Evolutionary conservation across 768 basidiomycete genomes (phyloP), one percentile per base, ranked within the genome.

Genomic region (Boletus rufocinnamomeus): DNA sequence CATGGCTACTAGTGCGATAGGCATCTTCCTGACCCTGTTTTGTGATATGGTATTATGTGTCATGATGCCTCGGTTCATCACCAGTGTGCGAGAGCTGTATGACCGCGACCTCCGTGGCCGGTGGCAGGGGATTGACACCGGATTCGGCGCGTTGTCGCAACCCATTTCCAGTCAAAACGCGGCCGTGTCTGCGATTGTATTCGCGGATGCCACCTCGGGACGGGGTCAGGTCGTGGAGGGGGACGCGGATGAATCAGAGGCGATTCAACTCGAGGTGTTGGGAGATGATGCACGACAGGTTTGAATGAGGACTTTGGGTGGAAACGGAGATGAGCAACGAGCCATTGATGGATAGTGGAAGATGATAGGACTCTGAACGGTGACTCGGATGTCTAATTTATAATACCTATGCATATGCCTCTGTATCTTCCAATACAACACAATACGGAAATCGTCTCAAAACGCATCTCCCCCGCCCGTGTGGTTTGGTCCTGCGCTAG

Each of bases 31-130:
- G n/a, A 7, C 0, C 27, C 2, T 38, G 3, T 2, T 56, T 9
- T 5, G 0, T 21, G n/a, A 2, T 11, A 13, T 45, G 1, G 2
- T 30, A 13, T 4, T 62, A 5, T 38, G 25, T 27, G 16, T 41
- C 17, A 38, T 58, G 4, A 25, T 51, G 6, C 63, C 61, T 7
- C 41, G 54, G n/a, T 58, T 63, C 50, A 58, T 63, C 16, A 52
- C 62, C 27, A 43, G 37, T 21, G 28, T 62, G 1, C 60, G 57
- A 17, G 54, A 56, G 35, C 17, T 56, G 32, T 50, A 46, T 6
- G 47, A 55, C 3, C 35, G 16, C 0, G 54, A 38, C 14, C 1
- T 46, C 6, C 11, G 13, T 21, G 17, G 30, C 8, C 9, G 38
- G 8, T 10, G 14, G 3, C 27, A 58, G 4, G 50, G 50, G 19